A percentile compares a stretch with the other conserved stretches of the same genome.
Conservation (phyloP, 2,329 filamentous ascomycete species). For the Aspergillus costaricaensis region DNA sequence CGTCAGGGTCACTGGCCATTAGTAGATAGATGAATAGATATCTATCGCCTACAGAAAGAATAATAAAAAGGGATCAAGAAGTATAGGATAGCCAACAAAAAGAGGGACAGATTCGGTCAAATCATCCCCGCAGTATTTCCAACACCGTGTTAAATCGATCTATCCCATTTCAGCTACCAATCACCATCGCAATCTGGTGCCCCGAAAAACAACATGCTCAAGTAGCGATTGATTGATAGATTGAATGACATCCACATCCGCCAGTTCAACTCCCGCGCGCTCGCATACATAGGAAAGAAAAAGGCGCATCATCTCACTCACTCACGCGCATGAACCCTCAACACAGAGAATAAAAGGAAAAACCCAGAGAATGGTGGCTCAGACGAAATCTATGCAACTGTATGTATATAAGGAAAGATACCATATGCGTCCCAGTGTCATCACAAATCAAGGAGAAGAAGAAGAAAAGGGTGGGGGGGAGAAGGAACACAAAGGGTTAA, state of each 20-base stretch:
- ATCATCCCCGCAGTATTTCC: too few species aligned
- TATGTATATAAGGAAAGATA: slow-evolving; percentile 25
- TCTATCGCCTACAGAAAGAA: too few species aligned
- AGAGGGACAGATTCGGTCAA: too few species aligned
- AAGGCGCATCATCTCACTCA: not conserved
- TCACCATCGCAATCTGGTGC: not conserved
- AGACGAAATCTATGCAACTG: slow-evolving; percentile 22
- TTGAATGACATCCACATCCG: not conserved
- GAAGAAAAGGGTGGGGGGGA: not conserved
- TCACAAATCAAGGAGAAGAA: slow-evolving; percentile 9
- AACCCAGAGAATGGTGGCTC: not conserved
- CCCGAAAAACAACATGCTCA: not conserved
- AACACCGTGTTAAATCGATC: not conserved
- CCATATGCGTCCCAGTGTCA: slow-evolving; percentile 14
- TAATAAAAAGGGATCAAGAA: too few species aligned
- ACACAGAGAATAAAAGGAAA: slow-evolving; percentile 8
- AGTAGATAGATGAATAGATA: too few species aligned
- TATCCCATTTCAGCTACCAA: not conserved
- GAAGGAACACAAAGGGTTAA: slow-evolving; percentile 9
- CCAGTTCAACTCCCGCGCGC: not conserved
- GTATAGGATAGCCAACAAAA: too few species aligned
- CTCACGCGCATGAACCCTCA: not conserved
- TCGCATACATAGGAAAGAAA: not conserved
- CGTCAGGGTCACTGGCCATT: not conserved
- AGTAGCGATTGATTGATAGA: not conserved